Evolutionary conservation across 2,329 filamentous ascomycete genomes (phyloP).

Genomic region (Neurospora sp.): DNA sequence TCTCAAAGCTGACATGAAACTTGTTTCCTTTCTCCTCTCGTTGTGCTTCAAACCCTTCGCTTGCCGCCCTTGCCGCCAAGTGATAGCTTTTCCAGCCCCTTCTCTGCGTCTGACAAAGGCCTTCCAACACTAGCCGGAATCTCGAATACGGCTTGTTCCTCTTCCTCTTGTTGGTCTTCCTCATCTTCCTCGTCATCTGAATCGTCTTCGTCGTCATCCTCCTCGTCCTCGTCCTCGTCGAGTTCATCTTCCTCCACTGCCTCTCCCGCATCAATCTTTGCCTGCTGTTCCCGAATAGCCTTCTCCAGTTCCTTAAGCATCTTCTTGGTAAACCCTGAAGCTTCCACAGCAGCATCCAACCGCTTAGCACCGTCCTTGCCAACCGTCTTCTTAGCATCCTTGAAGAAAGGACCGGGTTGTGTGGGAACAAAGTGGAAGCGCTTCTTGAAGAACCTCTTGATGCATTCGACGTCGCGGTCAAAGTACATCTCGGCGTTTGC

Average conservation of each 20-base stretch:
- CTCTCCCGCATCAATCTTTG: conserved; percentile 28
- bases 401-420: conserved; percentile 74
- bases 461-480: conserved; percentile 87
- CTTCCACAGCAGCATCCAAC: conserved; percentile 80
- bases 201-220: conserved; percentile 5
- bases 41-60: background rate
- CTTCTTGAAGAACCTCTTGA: conserved; percentile 87
- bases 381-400: conserved; percentile 68
- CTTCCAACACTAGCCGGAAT: background rate
- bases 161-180: conserved; percentile 5
- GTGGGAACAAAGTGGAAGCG: conserved; percentile 82
- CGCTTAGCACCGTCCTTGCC: conserved; percentile 56
- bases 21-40: background rate
- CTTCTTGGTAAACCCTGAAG: conserved; percentile 92
- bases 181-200: conserved; percentile 13
- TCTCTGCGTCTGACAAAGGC: background rate
- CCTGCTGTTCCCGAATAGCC: conserved; percentile 74
- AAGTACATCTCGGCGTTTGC: conserved; percentile 95
- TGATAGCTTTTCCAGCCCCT: background rate
- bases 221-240: conserved; percentile 19
- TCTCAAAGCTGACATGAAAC: background rate
- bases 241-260: conserved; percentile 24
- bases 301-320: conserved; percentile 90
- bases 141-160: background rate
- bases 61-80: background rate